Evolutionary conservation across 164 flowering plant genomes (phyloP).

Genomic region (Brasenia schreberi): DNA sequence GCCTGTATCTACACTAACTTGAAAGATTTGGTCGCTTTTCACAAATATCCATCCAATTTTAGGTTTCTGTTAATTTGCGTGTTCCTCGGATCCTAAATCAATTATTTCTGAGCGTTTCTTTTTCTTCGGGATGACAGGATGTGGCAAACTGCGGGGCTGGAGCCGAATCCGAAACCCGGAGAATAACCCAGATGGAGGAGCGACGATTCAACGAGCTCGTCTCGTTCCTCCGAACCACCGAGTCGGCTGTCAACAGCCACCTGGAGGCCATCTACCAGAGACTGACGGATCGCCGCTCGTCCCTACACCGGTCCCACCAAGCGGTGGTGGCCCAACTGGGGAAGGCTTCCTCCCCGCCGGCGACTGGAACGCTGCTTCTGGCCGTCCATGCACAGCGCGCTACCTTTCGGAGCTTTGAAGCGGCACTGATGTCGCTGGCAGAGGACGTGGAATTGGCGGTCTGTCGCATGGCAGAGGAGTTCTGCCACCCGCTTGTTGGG

Average conservation of each 20-base stretch:
- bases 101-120: too few species aligned
- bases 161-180: background rate
- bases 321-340: background rate
- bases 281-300: background rate
- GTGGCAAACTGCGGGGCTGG: background rate
- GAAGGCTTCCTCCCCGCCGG: background rate
- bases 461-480: background rate
- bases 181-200: background rate
- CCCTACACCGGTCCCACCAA: background rate
- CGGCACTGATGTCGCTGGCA: background rate
- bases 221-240: background rate
- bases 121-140: background rate
- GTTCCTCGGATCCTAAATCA: too few species aligned
- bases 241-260: background rate
- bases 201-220: background rate
- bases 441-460: background rate
- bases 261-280: background rate
- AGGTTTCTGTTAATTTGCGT: too few species aligned
- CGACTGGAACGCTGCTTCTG: background rate
- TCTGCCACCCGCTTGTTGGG: background rate
- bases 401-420: background rate
- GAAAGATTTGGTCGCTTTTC: too few species aligned
- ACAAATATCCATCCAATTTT: too few species aligned
- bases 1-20: too few species aligned
- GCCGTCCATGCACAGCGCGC: background rate